phyloP scores from a whole-genome alignment of 177 flowering plant species.

The Vitis hybrid region DNA sequence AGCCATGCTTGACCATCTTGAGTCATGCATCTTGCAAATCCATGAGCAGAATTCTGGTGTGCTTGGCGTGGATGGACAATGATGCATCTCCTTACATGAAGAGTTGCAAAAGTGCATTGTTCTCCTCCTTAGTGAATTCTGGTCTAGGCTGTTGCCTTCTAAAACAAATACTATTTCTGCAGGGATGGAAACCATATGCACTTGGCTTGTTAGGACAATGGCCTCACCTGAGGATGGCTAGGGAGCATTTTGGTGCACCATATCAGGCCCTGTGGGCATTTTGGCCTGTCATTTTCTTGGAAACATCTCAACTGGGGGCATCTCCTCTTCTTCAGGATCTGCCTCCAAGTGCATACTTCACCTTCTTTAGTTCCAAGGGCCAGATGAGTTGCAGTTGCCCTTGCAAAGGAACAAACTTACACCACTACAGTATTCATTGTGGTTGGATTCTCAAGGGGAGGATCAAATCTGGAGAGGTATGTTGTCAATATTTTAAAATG shows the following conservation, averaged over 20 bases:
- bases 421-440: constrained; percentile 78
- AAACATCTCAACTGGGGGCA: constrained; percentile 75
- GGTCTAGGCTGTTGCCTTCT: constrained; percentile 67
- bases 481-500: too few relatives aligned
- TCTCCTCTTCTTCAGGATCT: constrained; percentile 90
- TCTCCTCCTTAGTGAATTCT: constrained; percentile 81
- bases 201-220: constrained; percentile 75
- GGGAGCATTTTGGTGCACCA: constrained; percentile 91
- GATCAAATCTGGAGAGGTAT: constrained; percentile 86
- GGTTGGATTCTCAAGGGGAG: constrained; percentile 93
- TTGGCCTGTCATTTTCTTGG: constrained; percentile 89
- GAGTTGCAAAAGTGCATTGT: constrained; percentile 78
- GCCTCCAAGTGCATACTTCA: constrained; percentile 83
- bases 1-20: constrained; percentile 86
- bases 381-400: constrained; percentile 93
- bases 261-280: constrained; percentile 93
- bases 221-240: too few relatives aligned
- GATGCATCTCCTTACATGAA: constrained; percentile 88
- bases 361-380: constrained; percentile 89
- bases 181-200: constrained; percentile 72
- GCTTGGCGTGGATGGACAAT: constrained; percentile 74
- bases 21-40: constrained; percentile 82
- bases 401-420: constrained; percentile 84
- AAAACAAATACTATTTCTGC: constrained; percentile 36
- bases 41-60: constrained; percentile 82